A percentile compares a stretch with the other conserved stretches of the same genome.
phyloP scores from a whole-genome alignment of 2,329 filamentous ascomycete genomes.

The Annulohypoxylon truncatum region DNA sequence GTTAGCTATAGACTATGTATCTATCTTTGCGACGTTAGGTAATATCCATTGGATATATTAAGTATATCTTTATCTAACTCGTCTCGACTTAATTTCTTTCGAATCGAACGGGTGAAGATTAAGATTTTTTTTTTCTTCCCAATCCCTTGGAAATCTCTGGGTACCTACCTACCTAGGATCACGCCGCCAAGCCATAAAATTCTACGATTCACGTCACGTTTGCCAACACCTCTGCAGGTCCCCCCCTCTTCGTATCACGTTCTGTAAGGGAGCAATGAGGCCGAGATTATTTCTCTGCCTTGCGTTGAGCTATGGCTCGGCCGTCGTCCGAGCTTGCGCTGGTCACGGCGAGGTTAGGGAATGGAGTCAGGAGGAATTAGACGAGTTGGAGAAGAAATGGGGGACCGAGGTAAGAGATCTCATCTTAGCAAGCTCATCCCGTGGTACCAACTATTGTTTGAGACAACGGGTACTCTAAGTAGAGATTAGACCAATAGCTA shows the following conservation, averaged over 20 bases:
- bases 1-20: not conserved
- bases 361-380: slow-evolving; percentile 63
- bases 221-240: slow-evolving; percentile 1
- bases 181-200: not conserved
- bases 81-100: not conserved
- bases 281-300: slow-evolving; percentile 40
- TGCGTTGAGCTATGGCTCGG: slow-evolving; percentile 44
- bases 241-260: not conserved
- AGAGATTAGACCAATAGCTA: too few species aligned
- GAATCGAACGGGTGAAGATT: not conserved
- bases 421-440: not conserved
- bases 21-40: slow-evolving; percentile 9
- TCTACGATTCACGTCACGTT: not conserved
- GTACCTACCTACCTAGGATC: too few species aligned
- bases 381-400: slow-evolving; percentile 68
- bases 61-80: not conserved
- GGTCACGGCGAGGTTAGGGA: slow-evolving; percentile 54
- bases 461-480: too few species aligned
- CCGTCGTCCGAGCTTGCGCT: slow-evolving; percentile 47
- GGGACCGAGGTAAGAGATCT: slow-evolving; percentile 62
- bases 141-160: not conserved
- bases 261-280: slow-evolving; percentile 43
- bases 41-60: not conserved
- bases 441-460: not conserved
- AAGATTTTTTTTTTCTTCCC: not conserved